phyloP scores from a whole-genome alignment of 345 rosid species.

The Turritis glabra region DNA sequence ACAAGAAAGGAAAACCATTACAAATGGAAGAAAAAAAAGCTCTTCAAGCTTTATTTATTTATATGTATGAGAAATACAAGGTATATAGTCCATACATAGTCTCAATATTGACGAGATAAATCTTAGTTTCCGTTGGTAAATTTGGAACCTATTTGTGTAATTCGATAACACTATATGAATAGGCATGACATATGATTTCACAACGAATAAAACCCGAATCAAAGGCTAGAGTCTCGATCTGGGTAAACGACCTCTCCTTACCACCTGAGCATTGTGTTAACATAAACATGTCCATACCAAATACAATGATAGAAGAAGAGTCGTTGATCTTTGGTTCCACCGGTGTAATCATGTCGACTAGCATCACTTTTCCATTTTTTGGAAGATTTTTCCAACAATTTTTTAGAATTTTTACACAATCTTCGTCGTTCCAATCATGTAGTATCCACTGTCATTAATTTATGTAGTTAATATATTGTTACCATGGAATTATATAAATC shows the following conservation, averaged over 20 bases:
- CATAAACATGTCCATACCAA: not conserved
- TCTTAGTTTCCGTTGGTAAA: too few relatives aligned
- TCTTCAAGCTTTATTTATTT: too few relatives aligned
- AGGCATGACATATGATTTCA: not conserved
- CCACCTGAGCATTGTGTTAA: not conserved
- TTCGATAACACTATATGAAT: not conserved
- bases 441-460: not conserved
- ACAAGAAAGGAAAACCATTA: too few relatives aligned
- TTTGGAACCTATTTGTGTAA: not conserved
- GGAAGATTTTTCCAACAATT: not conserved
- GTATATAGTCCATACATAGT: too few relatives aligned
- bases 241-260: not conserved
- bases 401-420: not conserved
- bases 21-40: too few relatives aligned
- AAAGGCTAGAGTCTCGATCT: not conserved
- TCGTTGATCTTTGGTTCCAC: not conserved
- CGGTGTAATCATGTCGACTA: too few relatives aligned
- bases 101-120: too few relatives aligned
- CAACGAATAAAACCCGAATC: not conserved
- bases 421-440: not conserved
- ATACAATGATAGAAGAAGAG: not conserved
- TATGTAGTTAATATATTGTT: not conserved
- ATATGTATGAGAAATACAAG: too few relatives aligned
- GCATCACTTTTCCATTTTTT: not conserved
- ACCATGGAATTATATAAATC: too few relatives aligned